phyloP scores from a whole-genome alignment of 306 rosid species.

The Rosa chinensis region DNA sequence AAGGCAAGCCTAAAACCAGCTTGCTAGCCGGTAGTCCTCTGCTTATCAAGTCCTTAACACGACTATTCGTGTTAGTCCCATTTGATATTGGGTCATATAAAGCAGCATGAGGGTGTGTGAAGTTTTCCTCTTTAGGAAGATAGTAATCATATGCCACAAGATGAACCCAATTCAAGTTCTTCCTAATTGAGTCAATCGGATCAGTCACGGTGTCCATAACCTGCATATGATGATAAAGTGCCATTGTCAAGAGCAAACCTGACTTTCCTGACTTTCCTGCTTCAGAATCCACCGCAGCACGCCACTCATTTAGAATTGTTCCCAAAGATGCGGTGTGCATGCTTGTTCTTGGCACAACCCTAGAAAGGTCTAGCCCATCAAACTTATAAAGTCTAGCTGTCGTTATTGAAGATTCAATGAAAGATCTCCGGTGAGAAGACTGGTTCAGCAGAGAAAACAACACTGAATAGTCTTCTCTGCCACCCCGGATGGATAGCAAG shows the following conservation, averaged over 20 bases:
- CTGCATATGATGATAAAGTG: not conserved
- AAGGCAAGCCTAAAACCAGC: constrained; percentile 38
- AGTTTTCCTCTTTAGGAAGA: constrained; percentile 17
- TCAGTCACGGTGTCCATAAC: constrained; percentile 13
- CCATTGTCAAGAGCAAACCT: constrained; percentile 18
- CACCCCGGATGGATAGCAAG: constrained; percentile 32
- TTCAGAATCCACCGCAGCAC: constrained; percentile 25
- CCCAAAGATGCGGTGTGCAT: constrained; percentile 13
- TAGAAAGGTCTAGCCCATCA: constrained; percentile 26
- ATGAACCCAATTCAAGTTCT: constrained; percentile 34
- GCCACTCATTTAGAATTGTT: constrained; percentile 29
- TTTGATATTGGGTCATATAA: constrained; percentile 19
- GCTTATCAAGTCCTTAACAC: constrained; percentile 22
- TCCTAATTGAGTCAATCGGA: constrained; percentile 17
- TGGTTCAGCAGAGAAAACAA: constrained; percentile 21
- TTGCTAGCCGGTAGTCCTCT: constrained; percentile 21
- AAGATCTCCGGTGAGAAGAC: constrained; percentile 19
- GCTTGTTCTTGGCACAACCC: constrained; percentile 20
- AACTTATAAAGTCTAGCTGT: constrained; percentile 33
- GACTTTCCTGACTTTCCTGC: constrained; percentile 10
- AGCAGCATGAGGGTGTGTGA: constrained; percentile 30
- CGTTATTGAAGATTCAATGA: constrained; percentile 31
- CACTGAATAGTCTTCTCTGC: constrained; percentile 8
- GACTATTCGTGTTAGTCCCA: constrained; percentile 19
- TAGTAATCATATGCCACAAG: constrained; percentile 21